Evolutionary conservation across 2,329 filamentous ascomycete species (phyloP).

Genomic region (Colletotrichum karsti): DNA sequence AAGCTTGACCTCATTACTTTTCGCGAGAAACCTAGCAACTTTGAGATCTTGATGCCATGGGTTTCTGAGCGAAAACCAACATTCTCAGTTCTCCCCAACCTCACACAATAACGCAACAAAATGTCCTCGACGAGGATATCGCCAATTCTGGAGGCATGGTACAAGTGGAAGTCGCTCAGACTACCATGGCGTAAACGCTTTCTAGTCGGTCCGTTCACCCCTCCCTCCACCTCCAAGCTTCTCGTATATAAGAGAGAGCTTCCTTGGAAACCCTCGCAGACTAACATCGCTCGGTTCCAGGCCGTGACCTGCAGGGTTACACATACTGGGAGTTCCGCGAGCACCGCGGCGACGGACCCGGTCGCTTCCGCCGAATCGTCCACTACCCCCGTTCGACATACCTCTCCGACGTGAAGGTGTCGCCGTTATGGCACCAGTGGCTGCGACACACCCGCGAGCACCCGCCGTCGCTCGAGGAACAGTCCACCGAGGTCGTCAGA

Average conservation of each 20-base stretch:
- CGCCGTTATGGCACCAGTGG: conserved; percentile 75
- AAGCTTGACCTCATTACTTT: conserved; percentile 31
- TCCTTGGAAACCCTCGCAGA: not conserved
- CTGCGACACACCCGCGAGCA: conserved; percentile 65
- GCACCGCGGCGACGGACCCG: conserved; percentile 44
- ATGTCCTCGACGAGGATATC: conserved; percentile 29
- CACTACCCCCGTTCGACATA: conserved; percentile 64
- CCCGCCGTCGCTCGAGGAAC: conserved; percentile 66
- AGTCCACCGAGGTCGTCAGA: conserved; percentile 60
- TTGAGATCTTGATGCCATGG: conserved; percentile 8
- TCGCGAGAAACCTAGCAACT: not conserved
- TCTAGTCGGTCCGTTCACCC: conserved; percentile 60
- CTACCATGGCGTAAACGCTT: conserved; percentile 72
- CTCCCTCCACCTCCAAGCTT: not conserved
- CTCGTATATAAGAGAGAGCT: not conserved
- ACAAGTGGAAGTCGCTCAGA: conserved; percentile 68
- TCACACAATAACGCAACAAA: not conserved
- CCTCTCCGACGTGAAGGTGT: conserved; percentile 63
- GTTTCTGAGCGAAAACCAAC: conserved; percentile 8
- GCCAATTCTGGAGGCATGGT: conserved; percentile 52
- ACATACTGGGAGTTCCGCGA: conserved; percentile 76
- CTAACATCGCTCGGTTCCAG: conserved; percentile 44
- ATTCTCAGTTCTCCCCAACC: not conserved
- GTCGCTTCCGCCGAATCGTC: conserved; percentile 69
- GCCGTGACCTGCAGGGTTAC: conserved; percentile 71